Base-by-base conservation (phyloP, 192 early-diverging fungal species). In the Linnemannia schmuckeri region DNA sequence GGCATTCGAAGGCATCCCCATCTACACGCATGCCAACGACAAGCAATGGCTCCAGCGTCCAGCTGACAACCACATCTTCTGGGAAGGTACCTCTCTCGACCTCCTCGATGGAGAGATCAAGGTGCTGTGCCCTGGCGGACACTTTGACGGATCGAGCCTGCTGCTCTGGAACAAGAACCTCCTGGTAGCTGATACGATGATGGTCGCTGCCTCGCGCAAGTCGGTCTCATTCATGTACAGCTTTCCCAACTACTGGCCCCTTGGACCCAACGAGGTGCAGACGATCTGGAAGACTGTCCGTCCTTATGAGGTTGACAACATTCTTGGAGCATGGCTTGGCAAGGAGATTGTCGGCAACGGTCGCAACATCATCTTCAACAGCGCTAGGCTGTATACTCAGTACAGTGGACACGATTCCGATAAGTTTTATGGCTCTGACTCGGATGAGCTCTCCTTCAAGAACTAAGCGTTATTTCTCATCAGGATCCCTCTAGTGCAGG, bases 141-240 rank as follows among this genome's bases (percentile, higher is more conserved):
- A 88, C 49, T 88, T 88, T 76, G 85, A 88, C 33, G 85, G 85
- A 57, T 80, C 78, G 38, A 30, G 69, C 20, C 70, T 84, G 15
- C 35, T 88, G 44, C 61, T 83, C 24, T 88, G 85, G 85, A 81
- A 88, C 47, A 79, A 80, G 70, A 82, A 77, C 54, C 41, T 80
- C 15, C 61, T 88, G 12, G 79, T 77, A 0, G 85, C 81, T 0
- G 85, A 88, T 63, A 88, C 85, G 1, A 82, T 88, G 78, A 88
- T 88, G 85, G 77, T 88, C 1, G 85, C 79, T 6, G 75, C 69
- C 1, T 79, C 77, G 15, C 85, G 82, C 41, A 81, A 79, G 8
- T 82, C 75, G 10, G 85, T 88, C 27, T 88, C 85, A 54, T 88
- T 88, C 70, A 88, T 88, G 85, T 88, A 80, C 73, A 81, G 79